These are phyloP conservation scores for Rhodofomes roseus DNA, from an alignment of 1,284 basidiomycete species.

Conservation along the genomic window DNA sequence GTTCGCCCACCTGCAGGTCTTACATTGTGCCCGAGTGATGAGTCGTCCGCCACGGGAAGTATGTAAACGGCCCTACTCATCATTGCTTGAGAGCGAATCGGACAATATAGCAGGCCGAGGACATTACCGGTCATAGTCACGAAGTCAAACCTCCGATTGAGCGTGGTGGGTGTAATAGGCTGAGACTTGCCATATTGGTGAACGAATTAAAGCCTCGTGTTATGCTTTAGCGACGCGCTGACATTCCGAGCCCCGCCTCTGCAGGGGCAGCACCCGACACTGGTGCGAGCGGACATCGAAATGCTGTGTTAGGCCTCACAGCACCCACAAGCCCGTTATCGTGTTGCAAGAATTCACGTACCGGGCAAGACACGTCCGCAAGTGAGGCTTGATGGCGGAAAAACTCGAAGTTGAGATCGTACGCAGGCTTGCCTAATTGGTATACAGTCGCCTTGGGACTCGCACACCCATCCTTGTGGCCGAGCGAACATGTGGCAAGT, in stretches of 20 bases:
- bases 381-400: neutral
- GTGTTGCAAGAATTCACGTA: neutral
- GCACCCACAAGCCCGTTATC: neutral
- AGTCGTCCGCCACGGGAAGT: neutral
- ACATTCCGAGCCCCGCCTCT: neutral
- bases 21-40: neutral
- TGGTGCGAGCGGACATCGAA: neutral
- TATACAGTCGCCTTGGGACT: neutral
- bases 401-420: neutral
- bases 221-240: neutral
- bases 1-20: neutral
- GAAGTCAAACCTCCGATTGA: conserved; percentile 1
- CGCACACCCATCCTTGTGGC: neutral
- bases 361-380: neutral
- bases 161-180: neutral
- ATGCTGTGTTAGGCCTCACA: neutral
- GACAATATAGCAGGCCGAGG: neutral
- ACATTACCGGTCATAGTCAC: neutral
- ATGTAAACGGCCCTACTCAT: neutral
- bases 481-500: neutral
- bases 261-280: neutral
- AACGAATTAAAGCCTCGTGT: neutral
- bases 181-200: conserved; percentile 1
- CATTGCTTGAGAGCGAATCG: neutral
- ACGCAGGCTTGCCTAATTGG: neutral